Percentiles rank a stretch among this genome's conserved stretches.
phyloP scores from a whole-genome alignment of 1,139 yeast species.

The Nakaseomyces uthaithaninus region DNA sequence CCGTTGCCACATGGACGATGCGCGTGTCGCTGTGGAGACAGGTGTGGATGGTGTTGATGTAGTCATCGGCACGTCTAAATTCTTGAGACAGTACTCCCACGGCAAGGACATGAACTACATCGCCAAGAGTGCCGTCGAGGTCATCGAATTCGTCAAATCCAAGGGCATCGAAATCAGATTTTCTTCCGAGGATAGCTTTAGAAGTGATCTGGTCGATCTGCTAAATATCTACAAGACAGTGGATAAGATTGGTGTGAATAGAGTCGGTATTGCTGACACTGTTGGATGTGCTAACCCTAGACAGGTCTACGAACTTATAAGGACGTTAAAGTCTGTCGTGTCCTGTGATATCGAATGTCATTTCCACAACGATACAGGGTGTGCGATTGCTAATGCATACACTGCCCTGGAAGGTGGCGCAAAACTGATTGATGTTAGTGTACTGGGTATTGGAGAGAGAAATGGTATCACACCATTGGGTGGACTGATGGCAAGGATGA shows the following conservation, averaged over 20 bases:
- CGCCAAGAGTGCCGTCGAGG: conserved; percentile 93
- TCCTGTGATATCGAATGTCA: conserved; percentile 97
- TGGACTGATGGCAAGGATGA: conserved; percentile 98
- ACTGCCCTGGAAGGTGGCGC: conserved; percentile 99
- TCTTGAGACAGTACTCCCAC: conserved; percentile 87
- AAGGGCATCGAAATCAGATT: conserved; percentile 96
- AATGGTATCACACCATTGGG: conserved; percentile 98
- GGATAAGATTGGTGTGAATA: conserved; percentile 93
- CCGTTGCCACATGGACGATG: conserved; percentile 98
- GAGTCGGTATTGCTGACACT: conserved; percentile 99
- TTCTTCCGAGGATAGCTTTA: conserved; percentile 94
- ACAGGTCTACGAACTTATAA: conserved; percentile 93
- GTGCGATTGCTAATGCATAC: conserved; percentile 98
- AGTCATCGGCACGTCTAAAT: conserved; percentile 95
- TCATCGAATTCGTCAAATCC: conserved; percentile 93
- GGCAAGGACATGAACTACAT: conserved; percentile 99
- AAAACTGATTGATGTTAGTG: conserved; percentile 86
- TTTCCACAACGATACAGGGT: conserved; percentile 98
- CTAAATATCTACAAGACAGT: conserved; percentile 94
- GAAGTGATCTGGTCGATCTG: conserved; percentile 92
- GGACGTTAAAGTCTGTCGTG: conserved; percentile 87
- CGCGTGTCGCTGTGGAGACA: conserved; percentile 91
- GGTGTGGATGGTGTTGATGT: conserved; percentile 99
- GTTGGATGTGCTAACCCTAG: conserved; percentile 99
- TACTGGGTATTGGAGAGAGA: conserved; percentile 97